Evolutionary conservation across 345 rosid species (phyloP), one percentile per base, ranked within the genome.

Genomic region (Sonneratia caseolaris): DNA sequence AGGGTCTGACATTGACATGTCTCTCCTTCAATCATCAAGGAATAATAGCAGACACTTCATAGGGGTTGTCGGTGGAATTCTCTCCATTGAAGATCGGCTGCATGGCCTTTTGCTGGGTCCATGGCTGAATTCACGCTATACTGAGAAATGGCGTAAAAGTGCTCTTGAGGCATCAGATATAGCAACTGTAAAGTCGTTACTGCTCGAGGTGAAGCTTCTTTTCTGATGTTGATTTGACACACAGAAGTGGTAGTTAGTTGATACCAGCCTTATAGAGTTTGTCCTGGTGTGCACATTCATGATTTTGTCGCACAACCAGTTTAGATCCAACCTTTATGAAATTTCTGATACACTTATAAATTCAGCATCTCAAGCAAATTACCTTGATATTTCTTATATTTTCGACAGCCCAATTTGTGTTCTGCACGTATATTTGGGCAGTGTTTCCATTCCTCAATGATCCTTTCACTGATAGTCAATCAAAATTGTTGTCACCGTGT

Each of bases 21-120:
- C 68, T 73, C 77, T 69, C 68, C 73, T 81, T 78, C 86, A 77
- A 64, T 77, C 79, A 36, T 66, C 76, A 71, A 75, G 73, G 67
- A 79, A 75, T 57, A 80, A 76, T 76, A 80, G 77, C 69, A 86
- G 90, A 38, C 87, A 86, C 82, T 84, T 89, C 68, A 69, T 75
- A 56, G 82, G 86, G 80, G 72, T 89, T 65, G 77, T 84, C 43
- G 68, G 83, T 71, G 84, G 86, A 72, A 84, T 92, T 66, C 78
- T 92, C 68, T 84, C 79, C 57, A 77, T 90, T 55, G 99, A 92
- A 84, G 82, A 81, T 71, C 90, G 90, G 59, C 76, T 95, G 84
- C 91, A 47, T 74, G 99, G 99, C 72, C 93, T 95, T 71, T 76
- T 95, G 62, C 74, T 77, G 56, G 99, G 99, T 80, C 97, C 99